Evolutionary conservation across 768 basidiomycete species (phyloP), one percentile per base, ranked within the genome.

Genomic region (Mycena floridula): DNA sequence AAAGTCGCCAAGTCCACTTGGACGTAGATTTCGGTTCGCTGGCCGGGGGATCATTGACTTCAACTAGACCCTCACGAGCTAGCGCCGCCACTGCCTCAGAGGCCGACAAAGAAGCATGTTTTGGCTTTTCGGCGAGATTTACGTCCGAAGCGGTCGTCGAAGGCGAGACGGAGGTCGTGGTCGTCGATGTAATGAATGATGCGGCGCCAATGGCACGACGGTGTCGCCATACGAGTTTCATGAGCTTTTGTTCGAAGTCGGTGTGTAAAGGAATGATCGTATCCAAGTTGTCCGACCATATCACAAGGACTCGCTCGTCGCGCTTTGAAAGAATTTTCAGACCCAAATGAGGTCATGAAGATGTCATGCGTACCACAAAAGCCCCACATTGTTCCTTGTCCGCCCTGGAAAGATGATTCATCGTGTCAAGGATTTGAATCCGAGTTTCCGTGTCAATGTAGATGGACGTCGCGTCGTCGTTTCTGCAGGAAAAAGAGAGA

Each of bases 341-440:
- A 32, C 28, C 28, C 28, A 32, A n/a, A n/a, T 39, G 38, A 20
- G 13, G n/a, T 25, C 7, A 32, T 7, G 13, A 38, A 22, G 2
- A 16, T 45, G 2, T 40, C 25, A 39, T 37, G 71, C 76, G 56
- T 59, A 85, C 87, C 43, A 91, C 74, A 59, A 94, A 94, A 11
- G 91, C 91, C 16, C 82, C 91, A 40, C 85, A 90, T 55, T 93
- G 90, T 58, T 93, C 90, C 67, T 92, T 93, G 58, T 93, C 87
- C 6, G 89, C 89, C 30, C 76, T 73, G 5, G 83, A 77, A 32
- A 94, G 67, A 45, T 77, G 72, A 42, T 59, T 55, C 52, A 93
- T 79, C 13, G 77, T 77, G 47, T 88, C 83, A 21, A 94, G 61
- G 45, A 94, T 81, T 62, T 94, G 91, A 42, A 94, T 93, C 5